Evolutionary conservation across 257 asterid genomes (phyloP).

Genomic region (Ilex aquifolium): DNA sequence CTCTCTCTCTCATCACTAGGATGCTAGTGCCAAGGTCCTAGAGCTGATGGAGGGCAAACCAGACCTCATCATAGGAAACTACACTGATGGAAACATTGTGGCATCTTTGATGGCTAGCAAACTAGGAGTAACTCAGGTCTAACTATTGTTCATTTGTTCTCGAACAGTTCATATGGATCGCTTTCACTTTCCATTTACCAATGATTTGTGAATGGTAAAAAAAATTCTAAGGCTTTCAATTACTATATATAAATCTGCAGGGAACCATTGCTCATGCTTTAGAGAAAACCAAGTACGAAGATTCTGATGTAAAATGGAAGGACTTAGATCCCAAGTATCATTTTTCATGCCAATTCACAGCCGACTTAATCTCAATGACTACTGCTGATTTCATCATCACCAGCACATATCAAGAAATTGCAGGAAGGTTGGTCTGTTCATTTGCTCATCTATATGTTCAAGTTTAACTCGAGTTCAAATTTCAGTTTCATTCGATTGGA

Average conservation of each 20-base stretch:
- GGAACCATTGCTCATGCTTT: constrained; percentile 94
- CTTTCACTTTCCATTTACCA: background rate
- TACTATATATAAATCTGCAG: constrained; percentile 25
- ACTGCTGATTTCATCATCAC: constrained; percentile 76
- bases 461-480: no score
- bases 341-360: constrained; percentile 81
- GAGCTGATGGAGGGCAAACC: constrained; percentile 79
- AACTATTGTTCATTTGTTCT: constrained; percentile 4
- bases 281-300: constrained; percentile 88
- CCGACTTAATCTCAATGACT: constrained; percentile 81
- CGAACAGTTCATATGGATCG: background rate
- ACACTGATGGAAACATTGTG: constrained; percentile 81
- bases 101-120: constrained; percentile 72
- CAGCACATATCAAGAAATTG: constrained; percentile 89
- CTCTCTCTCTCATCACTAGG: constrained; percentile 28
- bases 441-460: no score
- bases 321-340: constrained; percentile 70
- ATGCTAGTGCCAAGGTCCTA: constrained; percentile 58
- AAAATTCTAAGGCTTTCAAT: constrained; percentile 4
- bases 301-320: constrained; percentile 72
- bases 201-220: background rate
- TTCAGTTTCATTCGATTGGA: no score
- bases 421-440: constrained; percentile 59
- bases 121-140: constrained; percentile 75
- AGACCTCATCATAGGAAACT: constrained; percentile 78